These are phyloP conservation scores for Podaxis sp. DNA, from an alignment of 768 basidiomycete species.

Conservation along the genomic window DNA sequence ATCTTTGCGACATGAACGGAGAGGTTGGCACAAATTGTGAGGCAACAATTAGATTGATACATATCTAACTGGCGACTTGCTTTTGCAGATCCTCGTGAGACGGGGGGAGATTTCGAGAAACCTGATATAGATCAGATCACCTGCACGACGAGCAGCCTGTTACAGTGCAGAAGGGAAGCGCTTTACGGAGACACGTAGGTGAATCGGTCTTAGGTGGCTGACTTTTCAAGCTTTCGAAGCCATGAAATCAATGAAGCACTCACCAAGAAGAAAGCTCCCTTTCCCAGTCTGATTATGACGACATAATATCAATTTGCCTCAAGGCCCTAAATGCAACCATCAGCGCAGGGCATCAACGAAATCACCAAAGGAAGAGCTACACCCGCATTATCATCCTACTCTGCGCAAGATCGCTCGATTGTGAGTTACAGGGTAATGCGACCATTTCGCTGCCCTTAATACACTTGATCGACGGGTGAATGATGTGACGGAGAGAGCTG, in stretches of 20 bases:
- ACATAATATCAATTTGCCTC: constrained; percentile 3
- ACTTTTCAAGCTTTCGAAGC: not conserved
- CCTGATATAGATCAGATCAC: constrained; percentile 10
- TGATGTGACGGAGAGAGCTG: constrained; percentile 4
- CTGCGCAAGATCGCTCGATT: constrained; percentile 12
- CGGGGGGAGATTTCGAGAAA: not conserved
- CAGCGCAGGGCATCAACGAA: not conserved
- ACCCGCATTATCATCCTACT: constrained; percentile 5
- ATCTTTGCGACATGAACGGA: constrained; percentile 1
- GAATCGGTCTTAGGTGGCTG: constrained; percentile 2
- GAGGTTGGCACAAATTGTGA: not conserved
- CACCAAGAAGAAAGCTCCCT: not conserved
- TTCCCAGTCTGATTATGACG: not conserved
- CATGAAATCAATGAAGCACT: not conserved
- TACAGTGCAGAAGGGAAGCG: constrained; percentile 4
- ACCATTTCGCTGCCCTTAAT: not conserved
- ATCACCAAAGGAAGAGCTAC: constrained; percentile 1
- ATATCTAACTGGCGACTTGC: not conserved
- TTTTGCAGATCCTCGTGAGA: constrained; percentile 9
- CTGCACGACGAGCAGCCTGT: not conserved
- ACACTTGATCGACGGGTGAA: not conserved
- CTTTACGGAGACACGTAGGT: not conserved
- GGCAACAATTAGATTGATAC: not conserved
- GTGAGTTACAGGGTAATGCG: constrained; percentile 5
- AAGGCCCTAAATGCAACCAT: constrained; percentile 14